These are phyloP conservation scores for Angophora floribunda DNA, from an alignment of 345 rosid species.

Conservation along the genomic window DNA sequence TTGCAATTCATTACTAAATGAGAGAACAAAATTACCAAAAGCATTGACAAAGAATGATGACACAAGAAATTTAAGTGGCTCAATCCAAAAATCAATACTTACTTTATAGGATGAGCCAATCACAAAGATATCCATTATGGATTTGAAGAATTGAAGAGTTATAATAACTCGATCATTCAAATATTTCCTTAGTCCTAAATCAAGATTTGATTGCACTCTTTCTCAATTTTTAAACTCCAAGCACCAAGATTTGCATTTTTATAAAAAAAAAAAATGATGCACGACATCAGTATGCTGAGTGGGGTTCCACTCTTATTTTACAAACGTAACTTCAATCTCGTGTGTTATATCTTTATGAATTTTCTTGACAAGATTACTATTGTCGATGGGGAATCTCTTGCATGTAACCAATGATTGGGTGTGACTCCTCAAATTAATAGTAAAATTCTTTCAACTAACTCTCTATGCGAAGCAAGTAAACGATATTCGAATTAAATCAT, in stretches of 20 bases:
- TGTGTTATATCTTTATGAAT: background rate
- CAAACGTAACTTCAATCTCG: fast-evolving
- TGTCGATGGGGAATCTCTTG: background rate
- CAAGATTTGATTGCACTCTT: background rate
- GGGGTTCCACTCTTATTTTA: background rate
- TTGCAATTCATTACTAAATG: background rate
- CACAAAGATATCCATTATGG: background rate
- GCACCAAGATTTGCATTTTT: background rate
- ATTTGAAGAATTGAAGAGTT: background rate
- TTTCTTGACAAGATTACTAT: background rate
- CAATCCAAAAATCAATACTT: fast-evolving
- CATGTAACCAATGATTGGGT: background rate
- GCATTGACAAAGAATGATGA: background rate
- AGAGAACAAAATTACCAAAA: background rate
- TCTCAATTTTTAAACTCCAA: background rate
- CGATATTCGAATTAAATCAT: background rate
- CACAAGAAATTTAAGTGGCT: background rate
- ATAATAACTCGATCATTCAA: background rate
- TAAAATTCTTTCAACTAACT: background rate
- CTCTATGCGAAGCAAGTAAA: background rate
- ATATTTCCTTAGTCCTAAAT: background rate
- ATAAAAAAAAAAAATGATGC: background rate
- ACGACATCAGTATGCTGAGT: fast-evolving
- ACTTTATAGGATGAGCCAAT: background rate
- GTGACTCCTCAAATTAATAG: too few relatives aligned